These are phyloP conservation scores for Fusarium aywerte DNA, from an alignment of 2,329 filamentous ascomycete species.

Conservation along the genomic window DNA sequence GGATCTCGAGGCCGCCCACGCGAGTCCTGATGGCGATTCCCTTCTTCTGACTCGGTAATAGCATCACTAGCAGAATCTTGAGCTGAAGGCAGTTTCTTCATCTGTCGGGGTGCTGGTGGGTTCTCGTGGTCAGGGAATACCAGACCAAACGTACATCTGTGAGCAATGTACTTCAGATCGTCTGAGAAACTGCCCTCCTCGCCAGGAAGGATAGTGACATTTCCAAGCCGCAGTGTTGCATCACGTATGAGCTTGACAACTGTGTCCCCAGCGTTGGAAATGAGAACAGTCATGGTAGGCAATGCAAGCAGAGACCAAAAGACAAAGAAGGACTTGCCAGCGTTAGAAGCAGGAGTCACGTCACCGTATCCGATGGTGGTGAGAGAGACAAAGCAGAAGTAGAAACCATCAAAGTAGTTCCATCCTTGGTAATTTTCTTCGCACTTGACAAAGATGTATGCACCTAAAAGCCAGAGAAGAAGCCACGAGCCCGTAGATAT, in stretches of 20 bases:
- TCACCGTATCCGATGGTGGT: conserved; percentile 92
- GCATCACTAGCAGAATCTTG: background rate
- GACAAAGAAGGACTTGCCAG: conserved; percentile 88
- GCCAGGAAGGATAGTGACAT: conserved; percentile 69
- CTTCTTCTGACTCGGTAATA: conserved; percentile 24
- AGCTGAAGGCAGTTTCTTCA: background rate
- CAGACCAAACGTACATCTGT: conserved; percentile 56
- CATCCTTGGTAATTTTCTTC: conserved; percentile 68
- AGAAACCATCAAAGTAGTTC: conserved; percentile 83
- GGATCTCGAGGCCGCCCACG: conserved; percentile 21
- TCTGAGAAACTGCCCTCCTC: conserved; percentile 63
- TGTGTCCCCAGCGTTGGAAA: conserved; percentile 85
- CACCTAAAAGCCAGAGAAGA: conserved; percentile 83
- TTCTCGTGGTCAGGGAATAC: conserved; percentile 50
- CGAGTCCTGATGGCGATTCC: background rate
- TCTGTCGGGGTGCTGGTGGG: background rate
- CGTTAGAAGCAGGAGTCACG: conserved; percentile 77
- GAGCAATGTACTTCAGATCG: conserved; percentile 58
- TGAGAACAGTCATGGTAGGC: conserved; percentile 87
- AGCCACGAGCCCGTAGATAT: conserved; percentile 76
- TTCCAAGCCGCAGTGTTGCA: conserved; percentile 65
- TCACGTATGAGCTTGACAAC: conserved; percentile 73
- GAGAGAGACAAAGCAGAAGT: conserved; percentile 86
- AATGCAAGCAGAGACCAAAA: conserved; percentile 89
- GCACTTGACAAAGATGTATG: conserved; percentile 72